A percentile compares a stretch with the other conserved stretches of the same genome.
Conservation (phyloP, 305 asterid species). For the Petunia hybrid region DNA sequence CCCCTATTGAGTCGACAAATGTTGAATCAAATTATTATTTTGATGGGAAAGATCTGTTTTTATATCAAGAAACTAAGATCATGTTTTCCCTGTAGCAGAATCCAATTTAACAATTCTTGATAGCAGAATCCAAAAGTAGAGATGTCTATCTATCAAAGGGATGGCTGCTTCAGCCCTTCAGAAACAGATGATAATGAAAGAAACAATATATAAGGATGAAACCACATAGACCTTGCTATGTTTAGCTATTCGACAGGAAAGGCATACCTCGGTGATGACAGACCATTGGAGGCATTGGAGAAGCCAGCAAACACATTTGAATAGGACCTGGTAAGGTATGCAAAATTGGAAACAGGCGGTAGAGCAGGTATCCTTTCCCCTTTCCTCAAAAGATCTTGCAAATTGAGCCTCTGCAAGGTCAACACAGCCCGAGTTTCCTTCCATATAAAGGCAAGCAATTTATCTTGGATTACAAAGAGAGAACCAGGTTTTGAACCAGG, state of each 20-base stretch:
- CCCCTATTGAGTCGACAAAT: too few species aligned
- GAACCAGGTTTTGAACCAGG: constrained; percentile 96
- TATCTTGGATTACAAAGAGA: constrained; percentile 68
- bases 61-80: too few species aligned
- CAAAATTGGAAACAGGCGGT: constrained; percentile 80
- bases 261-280: constrained; percentile 64
- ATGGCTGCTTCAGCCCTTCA: too few species aligned
- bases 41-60: too few species aligned
- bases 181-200: too few species aligned
- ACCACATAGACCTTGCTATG: too few species aligned
- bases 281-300: constrained; percentile 58
- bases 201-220: too few species aligned
- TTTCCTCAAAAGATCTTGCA: constrained; percentile 71
- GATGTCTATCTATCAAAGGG: too few species aligned
- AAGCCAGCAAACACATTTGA: constrained; percentile 83
- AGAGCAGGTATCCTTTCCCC: constrained; percentile 79
- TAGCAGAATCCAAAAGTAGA: too few species aligned
- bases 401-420: constrained; percentile 76
- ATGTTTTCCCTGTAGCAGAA: too few species aligned
- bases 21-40: too few species aligned
- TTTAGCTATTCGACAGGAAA: not conserved
- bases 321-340: constrained; percentile 79
- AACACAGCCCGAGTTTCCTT: constrained; percentile 75
- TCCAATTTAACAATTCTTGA: too few species aligned
- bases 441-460: constrained; percentile 77